Base-by-base conservation (phyloP, 768 basidiomycete genomes). In the Tephrocybe rancida region DNA sequence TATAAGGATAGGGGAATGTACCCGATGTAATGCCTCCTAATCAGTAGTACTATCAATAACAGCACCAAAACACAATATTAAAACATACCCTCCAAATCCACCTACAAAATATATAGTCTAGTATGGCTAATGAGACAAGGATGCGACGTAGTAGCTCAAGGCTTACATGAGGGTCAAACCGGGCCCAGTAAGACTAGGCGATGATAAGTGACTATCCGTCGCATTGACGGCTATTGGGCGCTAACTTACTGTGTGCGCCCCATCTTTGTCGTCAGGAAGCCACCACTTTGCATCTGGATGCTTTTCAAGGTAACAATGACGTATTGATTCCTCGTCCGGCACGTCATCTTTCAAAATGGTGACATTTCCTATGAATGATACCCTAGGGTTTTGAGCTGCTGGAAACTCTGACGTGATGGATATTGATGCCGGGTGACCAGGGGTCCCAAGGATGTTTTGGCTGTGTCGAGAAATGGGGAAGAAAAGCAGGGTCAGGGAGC, bases 381-480 rank as follows among this genome's bases (percentile, higher is more conserved):
- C 79, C n/a, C 80, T 73, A 16, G 80, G 69, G 29, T 67, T 68
- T 52, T 68, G 70, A 14, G 81, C 81, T 3, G 71, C 68, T 11
- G 79, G 78, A 4, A 63, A 67, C 13, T 65, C 66, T 29, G 70
- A 65, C 50, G 68, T 67, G 26, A 81, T 63, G 5, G 79, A 74
- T 48, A 82, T 70, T 5, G 80, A 79, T 4, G 79, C 80, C 8
- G 71, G 54, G 47, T 74, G 77, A 5, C 60, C 55, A 5, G 70
- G 60, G 2, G 76, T 72, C 21, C 63, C 67, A 19, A 80, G 61
- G 35, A 83, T 73, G 63, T 83, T 82, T 63, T 73, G 71, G 59
- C 74, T 76, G 59, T 81, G 79, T 42, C 76, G 74, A n/a, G 81
- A 80, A 49, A 82, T 82, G 14, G 80, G 78, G 45, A 83, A 70